phyloP scores from a whole-genome alignment of 805 yeast genomes.

The Candida dendrica region DNA sequence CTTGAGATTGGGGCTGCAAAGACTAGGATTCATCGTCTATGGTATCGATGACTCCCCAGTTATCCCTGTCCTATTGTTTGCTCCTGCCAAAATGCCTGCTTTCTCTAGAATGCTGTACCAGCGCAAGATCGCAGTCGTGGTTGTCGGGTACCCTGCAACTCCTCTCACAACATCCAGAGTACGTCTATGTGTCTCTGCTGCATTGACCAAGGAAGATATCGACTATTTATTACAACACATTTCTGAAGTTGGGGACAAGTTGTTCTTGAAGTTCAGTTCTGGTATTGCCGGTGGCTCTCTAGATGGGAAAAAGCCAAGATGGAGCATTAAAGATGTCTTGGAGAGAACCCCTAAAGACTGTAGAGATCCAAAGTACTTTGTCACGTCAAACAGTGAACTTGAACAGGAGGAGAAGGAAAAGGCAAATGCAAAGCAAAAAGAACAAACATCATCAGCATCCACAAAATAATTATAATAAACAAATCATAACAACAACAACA shows the following conservation, averaged over 20 bases:
- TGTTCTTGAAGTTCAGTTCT: slow-evolving; percentile 69
- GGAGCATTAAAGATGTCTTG: slow-evolving; percentile 73
- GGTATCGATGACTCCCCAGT: slow-evolving; percentile 98
- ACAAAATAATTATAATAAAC: too few relatives aligned
- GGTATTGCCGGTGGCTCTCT: slow-evolving; percentile 61
- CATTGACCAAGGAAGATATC: slow-evolving; percentile 89
- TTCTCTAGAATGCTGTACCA: slow-evolving; percentile 75
- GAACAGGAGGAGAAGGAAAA: too few relatives aligned
- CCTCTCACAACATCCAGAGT: slow-evolving; percentile 86
- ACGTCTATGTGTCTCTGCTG: slow-evolving; percentile 86
- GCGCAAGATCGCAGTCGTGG: slow-evolving; percentile 84
- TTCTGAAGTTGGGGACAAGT: slow-evolving; percentile 70
- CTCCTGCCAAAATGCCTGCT: slow-evolving; percentile 94
- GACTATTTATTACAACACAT: slow-evolving; percentile 69
- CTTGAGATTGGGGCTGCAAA: slow-evolving; percentile 80
- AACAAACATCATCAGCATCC: too few relatives aligned
- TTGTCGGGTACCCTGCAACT: slow-evolving; percentile 97
- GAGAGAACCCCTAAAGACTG: slow-evolving; percentile 65
- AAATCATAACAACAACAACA: too few relatives aligned
- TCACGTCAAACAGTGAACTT: slow-evolving; percentile 7
- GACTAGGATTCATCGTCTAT: slow-evolving; percentile 87
- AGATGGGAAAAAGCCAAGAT: slow-evolving; percentile 65
- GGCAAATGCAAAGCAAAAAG: too few relatives aligned
- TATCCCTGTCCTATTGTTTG: slow-evolving; percentile 77
- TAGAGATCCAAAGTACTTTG: slow-evolving; percentile 31